phyloP scores from a whole-genome alignment of 2,329 filamentous ascomycete genomes.

The Pyrenophora seminiperda region DNA sequence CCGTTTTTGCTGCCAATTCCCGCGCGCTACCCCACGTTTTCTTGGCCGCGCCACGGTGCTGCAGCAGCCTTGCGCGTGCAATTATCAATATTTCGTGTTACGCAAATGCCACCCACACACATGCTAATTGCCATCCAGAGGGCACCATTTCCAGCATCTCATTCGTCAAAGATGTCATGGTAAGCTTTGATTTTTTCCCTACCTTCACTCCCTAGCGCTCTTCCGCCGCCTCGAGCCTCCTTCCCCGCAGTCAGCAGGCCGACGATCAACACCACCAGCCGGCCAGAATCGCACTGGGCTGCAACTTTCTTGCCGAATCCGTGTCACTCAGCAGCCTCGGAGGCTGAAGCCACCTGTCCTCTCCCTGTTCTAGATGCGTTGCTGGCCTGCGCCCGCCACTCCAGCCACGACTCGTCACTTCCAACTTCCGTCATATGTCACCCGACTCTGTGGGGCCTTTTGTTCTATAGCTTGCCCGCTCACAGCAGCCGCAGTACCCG shows the following conservation, averaged over 20 bases:
- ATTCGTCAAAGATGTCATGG: slow-evolving; percentile 81
- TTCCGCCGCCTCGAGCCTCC: slow-evolving; percentile 13
- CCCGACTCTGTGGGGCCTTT: slow-evolving; percentile 30
- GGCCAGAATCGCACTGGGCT: slow-evolving; percentile 29
- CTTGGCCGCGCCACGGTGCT: slow-evolving; percentile 31
- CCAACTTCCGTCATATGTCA: slow-evolving; percentile 34
- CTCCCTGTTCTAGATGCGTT: slow-evolving; percentile 20
- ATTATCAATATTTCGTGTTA: slow-evolving; percentile 18
- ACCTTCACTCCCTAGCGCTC: slow-evolving; percentile 11
- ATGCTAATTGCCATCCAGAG: slow-evolving; percentile 59
- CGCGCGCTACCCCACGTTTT: slow-evolving; percentile 37
- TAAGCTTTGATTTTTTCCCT: slow-evolving; percentile 56
- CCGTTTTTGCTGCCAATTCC: slow-evolving; percentile 20
- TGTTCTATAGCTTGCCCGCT: slow-evolving; percentile 28
- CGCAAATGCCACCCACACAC: slow-evolving; percentile 18
- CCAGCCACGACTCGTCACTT: slow-evolving; percentile 25
- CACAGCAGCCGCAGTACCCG: slow-evolving; percentile 66
- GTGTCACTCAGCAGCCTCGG: slow-evolving; percentile 21
- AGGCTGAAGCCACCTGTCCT: slow-evolving; percentile 35
- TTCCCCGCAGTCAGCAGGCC: slow-evolving; percentile 40
- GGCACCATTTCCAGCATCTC: slow-evolving; percentile 83
- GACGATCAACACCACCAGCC: slow-evolving; percentile 36
- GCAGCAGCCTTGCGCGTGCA: slow-evolving; percentile 22
- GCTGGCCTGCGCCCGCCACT: slow-evolving; percentile 22
- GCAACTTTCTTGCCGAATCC: slow-evolving; percentile 26